Conservation (phyloP, 768 basidiomycete species). For the Gymnopilus junonius region DNA sequence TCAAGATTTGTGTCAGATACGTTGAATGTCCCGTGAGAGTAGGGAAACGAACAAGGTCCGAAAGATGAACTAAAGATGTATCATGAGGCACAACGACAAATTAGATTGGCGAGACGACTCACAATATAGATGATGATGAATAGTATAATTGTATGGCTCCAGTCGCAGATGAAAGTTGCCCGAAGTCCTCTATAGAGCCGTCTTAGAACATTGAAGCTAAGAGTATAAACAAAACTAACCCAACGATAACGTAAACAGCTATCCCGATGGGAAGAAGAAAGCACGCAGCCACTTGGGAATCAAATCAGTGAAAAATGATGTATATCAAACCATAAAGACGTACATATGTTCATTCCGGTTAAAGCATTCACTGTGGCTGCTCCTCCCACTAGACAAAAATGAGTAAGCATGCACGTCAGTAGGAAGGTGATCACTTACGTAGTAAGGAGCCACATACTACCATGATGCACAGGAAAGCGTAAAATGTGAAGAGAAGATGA, state of each 20-base stretch:
- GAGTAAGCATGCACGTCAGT: background rate
- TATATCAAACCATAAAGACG: no score
- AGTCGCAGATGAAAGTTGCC: slow-evolving; percentile 49
- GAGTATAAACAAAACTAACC: slow-evolving; percentile 6
- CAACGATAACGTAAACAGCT: slow-evolving; percentile 45
- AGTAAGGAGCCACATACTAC: slow-evolving; percentile 55
- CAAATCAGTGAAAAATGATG: background rate
- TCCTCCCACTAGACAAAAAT: slow-evolving; percentile 41
- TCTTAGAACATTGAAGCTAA: background rate
- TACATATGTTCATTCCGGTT: slow-evolving; percentile 47
- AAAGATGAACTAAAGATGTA: slow-evolving; percentile 29
- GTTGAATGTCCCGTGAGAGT: background rate
- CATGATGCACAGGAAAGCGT: slow-evolving; percentile 53
- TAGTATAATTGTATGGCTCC: slow-evolving; percentile 49
- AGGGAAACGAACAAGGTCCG: slow-evolving; percentile 28
- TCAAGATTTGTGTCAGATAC: no score
- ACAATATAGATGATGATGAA: slow-evolving; percentile 42
- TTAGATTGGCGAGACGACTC: slow-evolving; percentile 18
- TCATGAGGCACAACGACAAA: background rate
- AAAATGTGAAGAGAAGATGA: slow-evolving; percentile 56
- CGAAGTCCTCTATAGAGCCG: slow-evolving; percentile 35
- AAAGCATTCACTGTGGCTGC: slow-evolving; percentile 49
- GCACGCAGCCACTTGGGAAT: slow-evolving; percentile 36
- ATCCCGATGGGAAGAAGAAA: slow-evolving; percentile 51
- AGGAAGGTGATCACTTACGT: slow-evolving; percentile 31